These are phyloP conservation scores for Fusarium sp. DNA, from an alignment of 2,329 filamentous ascomycete genomes.

Conservation along the genomic window DNA sequence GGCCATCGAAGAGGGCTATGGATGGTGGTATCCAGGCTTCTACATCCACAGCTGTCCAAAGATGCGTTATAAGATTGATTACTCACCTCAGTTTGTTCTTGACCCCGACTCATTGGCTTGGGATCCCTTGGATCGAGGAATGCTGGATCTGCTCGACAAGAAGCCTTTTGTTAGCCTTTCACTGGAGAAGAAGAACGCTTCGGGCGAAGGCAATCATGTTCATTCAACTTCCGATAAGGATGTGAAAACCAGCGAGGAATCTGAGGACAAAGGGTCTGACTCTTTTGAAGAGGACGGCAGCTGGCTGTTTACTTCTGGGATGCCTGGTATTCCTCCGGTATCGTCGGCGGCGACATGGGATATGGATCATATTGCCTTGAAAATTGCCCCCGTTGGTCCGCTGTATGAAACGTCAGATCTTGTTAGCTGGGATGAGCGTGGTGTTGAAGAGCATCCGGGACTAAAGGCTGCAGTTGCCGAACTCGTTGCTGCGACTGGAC, in stretches of 20 bases:
- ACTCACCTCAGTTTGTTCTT: constrained; percentile 78
- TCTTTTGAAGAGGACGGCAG: constrained; percentile 25
- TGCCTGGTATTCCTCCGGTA: constrained; percentile 75
- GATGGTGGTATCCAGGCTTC: constrained; percentile 84
- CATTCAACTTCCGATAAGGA: neutral
- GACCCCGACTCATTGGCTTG: constrained; percentile 76
- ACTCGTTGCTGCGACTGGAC: constrained; percentile 74
- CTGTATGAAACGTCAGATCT: constrained; percentile 65
- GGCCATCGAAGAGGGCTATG: constrained; percentile 76
- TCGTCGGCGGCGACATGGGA: constrained; percentile 67
- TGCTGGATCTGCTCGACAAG: constrained; percentile 64
- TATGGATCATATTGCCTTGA: constrained; percentile 71
- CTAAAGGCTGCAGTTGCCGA: constrained; percentile 76
- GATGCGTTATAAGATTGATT: constrained; percentile 89
- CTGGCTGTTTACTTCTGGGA: constrained; percentile 69
- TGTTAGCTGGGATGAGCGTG: constrained; percentile 69
- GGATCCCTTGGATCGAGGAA: constrained; percentile 68
- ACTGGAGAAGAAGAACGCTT: constrained; percentile 48
- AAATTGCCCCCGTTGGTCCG: constrained; percentile 56
- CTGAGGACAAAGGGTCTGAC: constrained; percentile 8
- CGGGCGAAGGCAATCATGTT: neutral
- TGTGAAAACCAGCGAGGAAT: constrained; percentile 8
- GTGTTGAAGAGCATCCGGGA: constrained; percentile 62
- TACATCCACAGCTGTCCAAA: constrained; percentile 86
- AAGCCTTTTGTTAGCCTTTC: constrained; percentile 69